Evolutionary conservation across 2,329 filamentous ascomycete species (phyloP).

Genomic region (Phialocephala sp.): DNA sequence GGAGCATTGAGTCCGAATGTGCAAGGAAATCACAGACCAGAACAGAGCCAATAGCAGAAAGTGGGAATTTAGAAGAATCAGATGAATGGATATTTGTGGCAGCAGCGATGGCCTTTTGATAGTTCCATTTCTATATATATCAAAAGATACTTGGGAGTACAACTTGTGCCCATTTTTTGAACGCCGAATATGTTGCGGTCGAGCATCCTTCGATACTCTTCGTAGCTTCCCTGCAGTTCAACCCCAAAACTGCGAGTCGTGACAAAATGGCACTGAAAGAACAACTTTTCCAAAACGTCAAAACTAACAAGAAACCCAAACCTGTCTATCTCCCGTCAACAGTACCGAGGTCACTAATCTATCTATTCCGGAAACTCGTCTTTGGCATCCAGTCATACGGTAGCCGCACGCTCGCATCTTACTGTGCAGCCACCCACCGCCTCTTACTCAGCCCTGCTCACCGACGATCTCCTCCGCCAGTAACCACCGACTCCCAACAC

Average conservation of each 20-base stretch:
- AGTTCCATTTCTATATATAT: not conserved
- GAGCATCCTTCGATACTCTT: not conserved
- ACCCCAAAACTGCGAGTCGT: too few relatives aligned
- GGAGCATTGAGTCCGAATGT: not conserved
- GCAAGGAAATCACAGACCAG: too few relatives aligned
- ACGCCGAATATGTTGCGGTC: conserved; percentile 7
- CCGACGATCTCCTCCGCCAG: not conserved
- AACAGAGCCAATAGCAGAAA: not conserved
- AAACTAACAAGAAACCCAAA: not conserved
- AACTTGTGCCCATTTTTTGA: not conserved
- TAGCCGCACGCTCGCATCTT: not conserved
- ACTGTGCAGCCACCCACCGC: not conserved
- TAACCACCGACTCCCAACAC: not conserved
- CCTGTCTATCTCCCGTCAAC: not conserved
- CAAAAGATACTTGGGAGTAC: not conserved
- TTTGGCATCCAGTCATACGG: not conserved
- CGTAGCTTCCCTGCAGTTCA: too few relatives aligned
- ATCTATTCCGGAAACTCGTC: not conserved
- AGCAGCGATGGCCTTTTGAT: too few relatives aligned
- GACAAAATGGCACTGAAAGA: too few relatives aligned
- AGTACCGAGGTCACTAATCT: not conserved
- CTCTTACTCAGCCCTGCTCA: conserved; percentile 6
- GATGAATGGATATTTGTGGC: conserved; percentile 3
- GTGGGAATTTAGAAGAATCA: not conserved
- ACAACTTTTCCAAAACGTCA: not conserved